phyloP scores from a whole-genome alignment of 2,329 filamentous ascomycete genomes.

The Monilinia laxa region DNA sequence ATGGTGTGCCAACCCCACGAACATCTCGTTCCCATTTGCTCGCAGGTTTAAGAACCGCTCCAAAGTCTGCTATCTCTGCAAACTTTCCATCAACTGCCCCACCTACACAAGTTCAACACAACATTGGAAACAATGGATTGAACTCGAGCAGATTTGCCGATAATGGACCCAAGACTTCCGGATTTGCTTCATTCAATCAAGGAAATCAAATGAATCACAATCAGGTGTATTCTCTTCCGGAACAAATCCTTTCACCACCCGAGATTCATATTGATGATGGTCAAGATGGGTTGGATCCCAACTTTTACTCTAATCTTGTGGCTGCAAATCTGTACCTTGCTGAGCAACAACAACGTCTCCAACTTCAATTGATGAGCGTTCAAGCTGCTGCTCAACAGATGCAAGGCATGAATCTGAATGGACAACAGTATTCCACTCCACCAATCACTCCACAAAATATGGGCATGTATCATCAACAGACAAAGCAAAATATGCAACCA shows the following conservation, averaged over 20 bases:
- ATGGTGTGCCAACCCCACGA: conserved; percentile 75
- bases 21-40: conserved; percentile 94
- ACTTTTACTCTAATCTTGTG: conserved; percentile 82
- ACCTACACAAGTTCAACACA: conserved; percentile 52
- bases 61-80: conserved; percentile 75
- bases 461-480: conserved; percentile 51
- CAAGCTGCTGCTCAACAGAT: conserved; percentile 83
- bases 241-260: conserved; percentile 84
- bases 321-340: conserved; percentile 90
- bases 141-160: conserved; percentile 40
- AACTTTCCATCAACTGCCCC: conserved; percentile 67
- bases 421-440: conserved; percentile 51
- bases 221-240: conserved; percentile 68
- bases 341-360: conserved; percentile 90
- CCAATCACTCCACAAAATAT: conserved; percentile 52
- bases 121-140: conserved; percentile 30
- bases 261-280: conserved; percentile 71
- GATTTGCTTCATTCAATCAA: conserved; percentile 37
- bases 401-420: conserved; percentile 71
- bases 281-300: conserved; percentile 78
- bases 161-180: conserved; percentile 40
- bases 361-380: conserved; percentile 85
- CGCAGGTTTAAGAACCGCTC: conserved; percentile 87
- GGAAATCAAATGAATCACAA: conserved; percentile 47
- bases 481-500: conserved; percentile 44